Base-by-base conservation (phyloP, 495 filamentous ascomycete genomes). In the Daldinia grandis region DNA sequence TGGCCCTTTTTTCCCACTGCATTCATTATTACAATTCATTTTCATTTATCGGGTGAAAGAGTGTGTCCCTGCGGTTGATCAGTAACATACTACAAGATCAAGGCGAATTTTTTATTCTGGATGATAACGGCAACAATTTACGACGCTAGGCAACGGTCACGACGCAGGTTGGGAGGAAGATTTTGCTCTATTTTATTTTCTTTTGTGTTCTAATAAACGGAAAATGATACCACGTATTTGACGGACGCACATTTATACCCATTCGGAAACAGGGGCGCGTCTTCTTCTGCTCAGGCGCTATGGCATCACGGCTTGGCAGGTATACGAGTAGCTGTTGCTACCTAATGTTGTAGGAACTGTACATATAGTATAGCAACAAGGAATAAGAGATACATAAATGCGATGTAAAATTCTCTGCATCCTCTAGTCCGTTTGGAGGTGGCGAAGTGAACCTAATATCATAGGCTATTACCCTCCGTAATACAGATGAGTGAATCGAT, bases 211-310 rank as follows among this genome's bases (percentile, higher is more conserved):
- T 42, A 42, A 61, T 38, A 59, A 12, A 60, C 7, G 57, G 57
- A 66, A 72, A 72, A 66, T 69, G 70, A 73, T 73, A 73, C 65
- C 70, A 73, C 51, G 56, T 65, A 69, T 69, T 58, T 62, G 49
- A 68, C 49, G 50, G 57, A 64, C 50, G 57, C 31, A 66, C 53
- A 69, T 56, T 58, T 73, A 73, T 73, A 73, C 70, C 70, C 70
- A 60, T 62, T 62, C 50, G 51, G 65, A 65, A 68, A 62, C 40
- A 61, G 42, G 50, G 51, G 25, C 40, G 42, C n/a, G 9, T 31
- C 64, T 55, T 58, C 21, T 55, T 51, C 31, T 56, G 15, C 35
- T 58, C 19, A 25, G 60, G 40, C 44, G 64, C 24, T 47, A 35
- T 58, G 57, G 37, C 33, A 57, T 38, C 56, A n/a, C 30, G 65